Conservation (phyloP, 306 rosid genomes). For the Dryas octopetala region DNA sequence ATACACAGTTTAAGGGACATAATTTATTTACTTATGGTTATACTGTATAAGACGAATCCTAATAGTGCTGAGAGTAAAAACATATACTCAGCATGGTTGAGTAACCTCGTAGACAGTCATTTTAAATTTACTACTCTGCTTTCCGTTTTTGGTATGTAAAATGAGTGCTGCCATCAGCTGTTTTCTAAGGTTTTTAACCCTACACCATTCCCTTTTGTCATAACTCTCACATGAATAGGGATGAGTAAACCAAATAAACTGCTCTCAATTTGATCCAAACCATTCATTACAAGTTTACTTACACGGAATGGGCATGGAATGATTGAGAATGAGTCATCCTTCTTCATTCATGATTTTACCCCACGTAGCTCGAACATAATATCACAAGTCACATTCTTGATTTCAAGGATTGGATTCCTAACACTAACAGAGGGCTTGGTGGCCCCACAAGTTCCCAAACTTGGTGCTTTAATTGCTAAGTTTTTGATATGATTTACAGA, state of each 20-base stretch:
- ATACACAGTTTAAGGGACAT: conserved; percentile 69
- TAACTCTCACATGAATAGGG: not conserved
- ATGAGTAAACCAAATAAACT: not conserved
- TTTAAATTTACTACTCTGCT: conserved; percentile 27
- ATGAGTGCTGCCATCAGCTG: conserved; percentile 32
- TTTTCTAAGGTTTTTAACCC: conserved; percentile 13
- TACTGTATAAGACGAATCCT: conserved; percentile 44
- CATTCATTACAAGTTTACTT: too few species aligned
- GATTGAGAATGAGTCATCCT: too few species aligned
- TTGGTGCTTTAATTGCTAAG: too few species aligned
- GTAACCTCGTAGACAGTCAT: conserved; percentile 19
- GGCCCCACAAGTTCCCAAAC: too few species aligned
- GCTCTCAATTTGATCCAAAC: too few species aligned
- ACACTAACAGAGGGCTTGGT: too few species aligned
- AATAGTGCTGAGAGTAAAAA: conserved; percentile 41
- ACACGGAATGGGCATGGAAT: too few species aligned
- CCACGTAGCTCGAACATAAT: too few species aligned
- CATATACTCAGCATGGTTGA: conserved; percentile 36
- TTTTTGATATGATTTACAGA: too few species aligned
- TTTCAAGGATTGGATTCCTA: too few species aligned
- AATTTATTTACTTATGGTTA: conserved; percentile 28
- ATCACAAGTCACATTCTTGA: too few species aligned
- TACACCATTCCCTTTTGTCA: conserved; percentile 1
- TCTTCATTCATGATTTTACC: too few species aligned
- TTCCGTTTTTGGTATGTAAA: conserved; percentile 33